Evolutionary conservation across 768 basidiomycete species (phyloP).

Genomic region (Trametes meyenii): DNA sequence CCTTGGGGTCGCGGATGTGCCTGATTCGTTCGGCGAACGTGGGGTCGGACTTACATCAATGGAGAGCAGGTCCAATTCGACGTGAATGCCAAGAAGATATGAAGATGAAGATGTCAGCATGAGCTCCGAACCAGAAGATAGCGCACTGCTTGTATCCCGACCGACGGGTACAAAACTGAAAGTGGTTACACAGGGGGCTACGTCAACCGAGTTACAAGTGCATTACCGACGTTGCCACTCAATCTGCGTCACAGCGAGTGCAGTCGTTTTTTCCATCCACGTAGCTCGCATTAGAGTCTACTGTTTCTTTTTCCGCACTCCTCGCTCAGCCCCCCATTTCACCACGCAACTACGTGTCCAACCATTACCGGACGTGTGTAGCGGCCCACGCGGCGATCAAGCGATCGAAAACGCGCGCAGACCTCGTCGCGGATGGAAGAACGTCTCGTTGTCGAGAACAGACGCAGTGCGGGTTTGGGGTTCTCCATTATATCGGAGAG

Average conservation of each 20-base stretch:
- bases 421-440: constrained; percentile 78
- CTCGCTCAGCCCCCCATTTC: constrained; percentile 99
- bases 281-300: constrained; percentile 30
- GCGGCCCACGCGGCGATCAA: constrained; percentile 85
- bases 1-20: constrained; percentile 84
- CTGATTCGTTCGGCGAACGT: constrained; percentile 86
- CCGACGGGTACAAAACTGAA: constrained; percentile 31
- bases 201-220: constrained; percentile 62
- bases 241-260: constrained; percentile 74
- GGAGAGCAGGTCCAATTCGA: constrained; percentile 17
- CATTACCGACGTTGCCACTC: constrained; percentile 56
- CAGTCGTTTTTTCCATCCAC: constrained; percentile 47
- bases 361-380: constrained; percentile 71
- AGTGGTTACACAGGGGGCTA: constrained; percentile 62
- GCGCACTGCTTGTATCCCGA: constrained; percentile 29
- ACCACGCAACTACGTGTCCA: constrained; percentile 89
- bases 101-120: constrained; percentile 69
- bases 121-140: constrained; percentile 37
- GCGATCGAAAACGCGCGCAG: constrained; percentile 90
- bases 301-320: constrained; percentile 67
- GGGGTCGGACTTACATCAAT: constrained; percentile 70
- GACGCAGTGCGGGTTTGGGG: constrained; percentile 90
- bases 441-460: constrained; percentile 79
- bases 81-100: constrained; percentile 41
- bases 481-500: constrained; percentile 91